Evolutionary conservation across 2,329 filamentous ascomycete species (phyloP).

Genomic region (Dactylellina cionopaga): DNA sequence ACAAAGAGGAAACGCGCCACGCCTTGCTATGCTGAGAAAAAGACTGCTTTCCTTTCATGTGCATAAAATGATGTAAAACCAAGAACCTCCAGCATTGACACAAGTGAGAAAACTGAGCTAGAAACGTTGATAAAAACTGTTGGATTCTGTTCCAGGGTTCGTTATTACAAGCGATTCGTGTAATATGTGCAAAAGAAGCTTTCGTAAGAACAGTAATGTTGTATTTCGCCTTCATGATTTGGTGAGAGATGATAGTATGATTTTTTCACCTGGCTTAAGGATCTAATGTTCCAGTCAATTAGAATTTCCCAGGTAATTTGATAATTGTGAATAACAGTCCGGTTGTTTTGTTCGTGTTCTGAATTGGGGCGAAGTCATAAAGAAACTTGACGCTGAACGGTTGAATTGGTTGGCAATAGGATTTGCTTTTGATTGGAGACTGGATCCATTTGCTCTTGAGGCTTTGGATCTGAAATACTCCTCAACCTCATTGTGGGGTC

Average conservation of each 20-base stretch:
- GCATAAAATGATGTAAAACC: conserved; percentile 23
- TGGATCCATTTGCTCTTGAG: too few relatives aligned
- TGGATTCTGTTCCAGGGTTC: conserved; percentile 3
- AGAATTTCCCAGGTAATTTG: too few relatives aligned
- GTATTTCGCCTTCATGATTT: background rate
- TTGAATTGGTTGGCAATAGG: background rate
- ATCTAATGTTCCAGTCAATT: too few relatives aligned
- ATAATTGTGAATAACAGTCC: too few relatives aligned
- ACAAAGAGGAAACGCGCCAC: conserved; percentile 32
- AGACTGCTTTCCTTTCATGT: conserved; percentile 28
- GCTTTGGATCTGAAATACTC: background rate
- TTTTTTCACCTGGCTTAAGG: too few relatives aligned
- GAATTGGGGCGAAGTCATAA: background rate
- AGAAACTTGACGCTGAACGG: background rate
- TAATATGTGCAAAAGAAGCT: conserved; percentile 48
- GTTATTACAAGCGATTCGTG: conserved; percentile 32
- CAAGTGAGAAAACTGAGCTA: background rate
- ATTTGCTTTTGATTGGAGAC: background rate
- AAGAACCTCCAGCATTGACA: background rate
- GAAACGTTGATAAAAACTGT: background rate
- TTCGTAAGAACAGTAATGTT: conserved; percentile 11
- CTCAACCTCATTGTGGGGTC: background rate
- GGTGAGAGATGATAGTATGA: too few relatives aligned
- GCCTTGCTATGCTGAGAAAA: conserved; percentile 51
- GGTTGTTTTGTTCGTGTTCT: too few relatives aligned